phyloP scores from a whole-genome alignment of 805 yeast species.

The Yamadazyma phyllophila region DNA sequence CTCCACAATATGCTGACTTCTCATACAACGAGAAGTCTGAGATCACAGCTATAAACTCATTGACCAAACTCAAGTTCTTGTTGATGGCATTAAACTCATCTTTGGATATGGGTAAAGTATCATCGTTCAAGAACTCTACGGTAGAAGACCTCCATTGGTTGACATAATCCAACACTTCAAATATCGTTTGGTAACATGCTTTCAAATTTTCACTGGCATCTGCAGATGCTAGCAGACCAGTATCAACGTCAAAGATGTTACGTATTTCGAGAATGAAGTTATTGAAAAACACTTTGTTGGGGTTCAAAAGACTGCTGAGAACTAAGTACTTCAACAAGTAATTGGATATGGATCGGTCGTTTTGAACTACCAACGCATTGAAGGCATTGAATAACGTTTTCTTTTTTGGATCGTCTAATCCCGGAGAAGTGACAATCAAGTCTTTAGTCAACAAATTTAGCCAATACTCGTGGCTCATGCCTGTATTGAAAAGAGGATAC shows the following conservation, averaged over 20 bases:
- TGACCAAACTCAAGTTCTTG: slow-evolving; percentile 30
- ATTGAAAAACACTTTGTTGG: slow-evolving; percentile 34
- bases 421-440: slow-evolving; percentile 47
- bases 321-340: slow-evolving; percentile 77
- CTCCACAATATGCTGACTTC: slow-evolving; percentile 77
- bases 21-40: slow-evolving; percentile 72
- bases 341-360: slow-evolving; percentile 66
- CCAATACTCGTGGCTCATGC: slow-evolving; percentile 68
- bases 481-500: slow-evolving; percentile 64
- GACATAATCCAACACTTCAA: slow-evolving; percentile 78
- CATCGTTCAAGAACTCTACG: slow-evolving; percentile 23
- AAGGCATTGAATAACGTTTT: slow-evolving; percentile 37
- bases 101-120: slow-evolving; percentile 1
- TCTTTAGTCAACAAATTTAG: slow-evolving; percentile 65
- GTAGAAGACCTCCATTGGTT: slow-evolving; percentile 66
- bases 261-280: slow-evolving; percentile 59
- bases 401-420: slow-evolving; percentile 16
- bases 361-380: slow-evolving; percentile 62
- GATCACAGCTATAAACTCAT: slow-evolving; percentile 49
- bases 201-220: slow-evolving; percentile 57
- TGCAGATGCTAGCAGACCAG: slow-evolving; percentile 38
- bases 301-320: slow-evolving; percentile 57
- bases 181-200: slow-evolving; percentile 68
- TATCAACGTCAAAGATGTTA: slow-evolving; percentile 47
- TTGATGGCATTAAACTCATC: slow-evolving; percentile 16